phyloP scores from a whole-genome alignment of 495 filamentous ascomycete species.

The Hypoxylon lenormandii region DNA sequence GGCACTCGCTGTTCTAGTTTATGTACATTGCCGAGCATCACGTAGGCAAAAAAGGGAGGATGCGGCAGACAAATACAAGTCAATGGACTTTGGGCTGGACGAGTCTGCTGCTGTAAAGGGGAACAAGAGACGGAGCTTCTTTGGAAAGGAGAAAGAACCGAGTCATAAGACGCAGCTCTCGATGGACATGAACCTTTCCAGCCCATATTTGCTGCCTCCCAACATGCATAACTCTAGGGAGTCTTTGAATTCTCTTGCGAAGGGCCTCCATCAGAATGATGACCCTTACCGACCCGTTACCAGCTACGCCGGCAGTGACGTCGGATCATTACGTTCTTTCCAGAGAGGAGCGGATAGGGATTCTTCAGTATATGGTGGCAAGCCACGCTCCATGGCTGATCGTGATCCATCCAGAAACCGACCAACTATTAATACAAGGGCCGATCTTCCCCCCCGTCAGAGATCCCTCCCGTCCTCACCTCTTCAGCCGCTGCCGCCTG shows the following conservation, averaged over 20 bases:
- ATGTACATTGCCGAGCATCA: constrained; percentile 80
- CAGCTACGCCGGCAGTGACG: constrained; percentile 69
- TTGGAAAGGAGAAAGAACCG: constrained; percentile 64
- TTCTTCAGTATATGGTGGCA: constrained; percentile 73
- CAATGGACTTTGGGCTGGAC: constrained; percentile 90
- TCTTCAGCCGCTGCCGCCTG: constrained; percentile 45
- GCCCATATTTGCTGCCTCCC: constrained; percentile 90
- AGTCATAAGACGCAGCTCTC: constrained; percentile 77
- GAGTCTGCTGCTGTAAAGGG: constrained; percentile 52
- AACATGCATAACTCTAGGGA: constrained; percentile 80
- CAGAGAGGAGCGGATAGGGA: constrained; percentile 64
- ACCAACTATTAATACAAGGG: constrained; percentile 1
- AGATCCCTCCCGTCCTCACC: constrained; percentile 41
- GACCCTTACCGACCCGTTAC: constrained; percentile 85
- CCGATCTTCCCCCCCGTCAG: constrained; percentile 24
- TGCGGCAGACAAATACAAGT: constrained; percentile 86
- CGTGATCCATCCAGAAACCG: constrained; percentile 13
- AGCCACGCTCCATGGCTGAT: constrained; percentile 46
- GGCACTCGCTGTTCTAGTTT: constrained; percentile 75
- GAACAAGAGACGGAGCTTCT: constrained; percentile 61
- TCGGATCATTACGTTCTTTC: constrained; percentile 68
- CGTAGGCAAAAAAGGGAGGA: constrained; percentile 82
- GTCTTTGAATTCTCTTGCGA: constrained; percentile 85
- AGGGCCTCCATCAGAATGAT: constrained; percentile 73
- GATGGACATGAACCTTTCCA: constrained; percentile 81